Evolutionary conservation across 192 early-diverging fungal species (phyloP), one percentile per base, ranked within the genome.

Genomic region (Podila minutissima): DNA sequence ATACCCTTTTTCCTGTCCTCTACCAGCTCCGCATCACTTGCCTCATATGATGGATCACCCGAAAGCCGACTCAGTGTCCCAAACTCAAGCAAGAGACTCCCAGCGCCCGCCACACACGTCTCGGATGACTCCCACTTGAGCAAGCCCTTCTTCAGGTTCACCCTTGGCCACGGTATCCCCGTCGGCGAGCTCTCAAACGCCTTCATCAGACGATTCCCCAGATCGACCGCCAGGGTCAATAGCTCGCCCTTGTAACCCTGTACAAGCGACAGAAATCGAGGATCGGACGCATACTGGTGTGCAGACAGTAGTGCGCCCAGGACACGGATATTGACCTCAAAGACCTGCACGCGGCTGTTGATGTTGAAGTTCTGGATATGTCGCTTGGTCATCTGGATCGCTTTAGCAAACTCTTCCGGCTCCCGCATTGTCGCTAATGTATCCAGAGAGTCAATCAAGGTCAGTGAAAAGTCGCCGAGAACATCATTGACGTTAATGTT

Each of bases 281-380:
- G 82, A 74, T 95, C 93, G 0, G 89, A 89, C 2, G 95, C 96
- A 46, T 97, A 89, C 33, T 95, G 83, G 72, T 99, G 97, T 13
- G 91, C 97, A 9, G 95, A 95, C 8, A 99, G 73, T 69, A 98
- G 86, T 8, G 92, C 95, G 4, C 97, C 97, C 15, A 99, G 83
- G 59, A 94, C 89, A 29, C 97, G 86, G 62, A 99, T 99, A 41
- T 95, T 97, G 29, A 93, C 89, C 85, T 99, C 97, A 87, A 99
- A 99, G 13, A 98, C 95, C 83, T 97, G 96, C 8, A 99, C 95
- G 59, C 93, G 89, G 62, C 88, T 92, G 83, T 99, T 92, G 69
- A 92, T 85, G 78, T 97, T 86, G 75, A 97, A 97, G 28, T 84
- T 74, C 1, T 95, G 88, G 22, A 89, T 82, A 32, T 92, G 94